Percentiles rank a stretch among this genome's conserved stretches.
These are phyloP conservation scores for Daedaleopsis nitida DNA, from an alignment of 768 basidiomycete genomes.

Conservation along the genomic window DNA sequence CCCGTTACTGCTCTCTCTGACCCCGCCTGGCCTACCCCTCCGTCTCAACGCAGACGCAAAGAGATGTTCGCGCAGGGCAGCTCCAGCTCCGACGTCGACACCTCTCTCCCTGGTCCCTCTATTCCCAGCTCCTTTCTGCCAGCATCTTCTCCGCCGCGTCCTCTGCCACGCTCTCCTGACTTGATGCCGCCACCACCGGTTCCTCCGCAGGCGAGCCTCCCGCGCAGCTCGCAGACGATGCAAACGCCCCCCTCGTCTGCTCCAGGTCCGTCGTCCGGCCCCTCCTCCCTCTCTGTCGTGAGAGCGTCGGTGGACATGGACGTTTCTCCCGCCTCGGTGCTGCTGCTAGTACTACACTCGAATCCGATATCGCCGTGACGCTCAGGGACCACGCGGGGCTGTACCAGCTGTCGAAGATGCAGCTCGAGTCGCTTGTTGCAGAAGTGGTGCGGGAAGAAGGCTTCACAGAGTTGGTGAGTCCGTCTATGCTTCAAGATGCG, in stretches of 20 bases:
- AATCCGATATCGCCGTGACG: conserved; percentile 30
- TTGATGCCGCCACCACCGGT: conserved; percentile 15
- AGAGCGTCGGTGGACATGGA: background rate
- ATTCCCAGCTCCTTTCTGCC: conserved; percentile 11
- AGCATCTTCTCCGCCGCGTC: conserved; percentile 3
- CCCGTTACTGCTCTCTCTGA: background rate
- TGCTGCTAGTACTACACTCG: conserved; percentile 20
- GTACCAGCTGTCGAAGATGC: conserved; percentile 52
- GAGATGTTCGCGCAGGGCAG: background rate
- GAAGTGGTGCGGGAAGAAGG: conserved; percentile 74
- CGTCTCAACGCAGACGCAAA: background rate
- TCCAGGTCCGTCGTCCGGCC: background rate
- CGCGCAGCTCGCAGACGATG: conserved; percentile 7
- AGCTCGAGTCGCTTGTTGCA: conserved; percentile 59
- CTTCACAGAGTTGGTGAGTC: conserved; percentile 70
- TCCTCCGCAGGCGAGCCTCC: conserved; percentile 9
- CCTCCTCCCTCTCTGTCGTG: too few relatives aligned
- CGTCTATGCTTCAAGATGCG: too few relatives aligned
- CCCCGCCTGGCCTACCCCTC: too few relatives aligned
- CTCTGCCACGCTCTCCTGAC: conserved; percentile 6
- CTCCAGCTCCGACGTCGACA: conserved; percentile 1
- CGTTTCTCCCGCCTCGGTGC: background rate
- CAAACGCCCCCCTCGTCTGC: background rate
- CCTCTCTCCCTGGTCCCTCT: background rate
- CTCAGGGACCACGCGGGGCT: conserved; percentile 48